phyloP scores from a whole-genome alignment of 2,329 filamentous ascomycete genomes.

The Neopestalotiopsis clavispora region DNA sequence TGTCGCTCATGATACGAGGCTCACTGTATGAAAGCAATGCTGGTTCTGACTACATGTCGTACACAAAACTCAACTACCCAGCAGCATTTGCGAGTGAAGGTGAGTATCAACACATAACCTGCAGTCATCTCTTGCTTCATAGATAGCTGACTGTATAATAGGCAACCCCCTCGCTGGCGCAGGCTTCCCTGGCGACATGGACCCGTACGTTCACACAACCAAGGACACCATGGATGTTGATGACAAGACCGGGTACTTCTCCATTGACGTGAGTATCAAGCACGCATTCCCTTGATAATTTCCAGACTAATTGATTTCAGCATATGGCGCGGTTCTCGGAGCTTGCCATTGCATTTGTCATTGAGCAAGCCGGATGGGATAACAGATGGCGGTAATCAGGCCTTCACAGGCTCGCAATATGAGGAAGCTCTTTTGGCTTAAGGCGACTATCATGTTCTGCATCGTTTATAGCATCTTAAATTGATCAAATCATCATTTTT shows the following conservation, averaged over 20 bases:
- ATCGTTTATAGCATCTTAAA: too few relatives aligned
- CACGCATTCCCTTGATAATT: not conserved
- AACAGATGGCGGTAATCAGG: conserved; percentile 40
- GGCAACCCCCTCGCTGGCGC: conserved; percentile 34
- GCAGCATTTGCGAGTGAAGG: conserved; percentile 44
- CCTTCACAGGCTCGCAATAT: too few relatives aligned
- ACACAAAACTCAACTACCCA: conserved; percentile 43
- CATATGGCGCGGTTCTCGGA: conserved; percentile 47
- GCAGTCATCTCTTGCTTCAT: too few relatives aligned
- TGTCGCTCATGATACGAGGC: not conserved
- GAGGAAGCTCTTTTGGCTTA: too few relatives aligned
- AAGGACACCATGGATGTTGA: conserved; percentile 44
- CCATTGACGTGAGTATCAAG: conserved; percentile 37
- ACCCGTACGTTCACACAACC: conserved; percentile 42
- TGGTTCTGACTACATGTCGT: conserved; percentile 48
- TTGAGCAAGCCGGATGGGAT: conserved; percentile 46
- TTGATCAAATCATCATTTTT: too few relatives aligned
- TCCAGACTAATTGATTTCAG: conserved; percentile 27
- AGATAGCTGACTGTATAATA: too few relatives aligned
- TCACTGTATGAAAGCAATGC: conserved; percentile 31
- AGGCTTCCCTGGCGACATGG: conserved; percentile 38
- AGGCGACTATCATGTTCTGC: too few relatives aligned
- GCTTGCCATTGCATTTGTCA: conserved; percentile 43
- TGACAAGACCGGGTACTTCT: conserved; percentile 43
- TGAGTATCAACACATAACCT: too few relatives aligned